Conservation (phyloP, 768 basidiomycete species). For the Tricholoma flavovirens region DNA sequence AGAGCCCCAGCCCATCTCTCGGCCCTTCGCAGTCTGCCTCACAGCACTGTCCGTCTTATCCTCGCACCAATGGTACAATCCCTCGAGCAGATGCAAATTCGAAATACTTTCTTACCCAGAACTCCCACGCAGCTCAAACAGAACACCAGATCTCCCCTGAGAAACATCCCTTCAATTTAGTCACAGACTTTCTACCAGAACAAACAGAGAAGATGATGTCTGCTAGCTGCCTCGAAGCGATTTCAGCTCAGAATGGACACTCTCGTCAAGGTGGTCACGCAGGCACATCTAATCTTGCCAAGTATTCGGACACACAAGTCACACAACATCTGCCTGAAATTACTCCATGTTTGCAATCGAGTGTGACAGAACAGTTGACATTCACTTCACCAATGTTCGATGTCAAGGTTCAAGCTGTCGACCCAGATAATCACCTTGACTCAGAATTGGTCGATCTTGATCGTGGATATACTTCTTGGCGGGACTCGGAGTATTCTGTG, state of each 20-base stretch:
- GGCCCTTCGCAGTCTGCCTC: slow-evolving; percentile 28
- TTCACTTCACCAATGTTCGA: background rate
- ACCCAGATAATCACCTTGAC: background rate
- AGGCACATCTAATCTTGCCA: background rate
- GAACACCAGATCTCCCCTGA: background rate
- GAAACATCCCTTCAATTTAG: background rate
- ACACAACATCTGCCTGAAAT: background rate
- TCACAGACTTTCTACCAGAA: background rate
- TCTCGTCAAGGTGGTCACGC: background rate
- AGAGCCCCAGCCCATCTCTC: slow-evolving; percentile 13
- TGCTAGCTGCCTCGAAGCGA: background rate
- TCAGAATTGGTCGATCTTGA: background rate
- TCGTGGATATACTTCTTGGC: background rate
- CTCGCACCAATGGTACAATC: background rate
- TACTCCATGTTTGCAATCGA: background rate
- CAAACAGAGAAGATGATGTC: background rate
- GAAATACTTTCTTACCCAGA: background rate
- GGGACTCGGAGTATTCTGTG: background rate
- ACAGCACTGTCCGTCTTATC: slow-evolving; percentile 6
- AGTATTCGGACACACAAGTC: background rate
- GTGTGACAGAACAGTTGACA: background rate
- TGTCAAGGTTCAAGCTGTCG: background rate
- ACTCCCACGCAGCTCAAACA: background rate
- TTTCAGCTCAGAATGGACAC: background rate
- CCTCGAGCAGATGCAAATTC: background rate